Percentiles rank a stretch among this genome's conserved stretches.
Evolutionary conservation across 352 stramenopile genomes (phyloP).

Genomic region (Pythium grandisporangium): DNA sequence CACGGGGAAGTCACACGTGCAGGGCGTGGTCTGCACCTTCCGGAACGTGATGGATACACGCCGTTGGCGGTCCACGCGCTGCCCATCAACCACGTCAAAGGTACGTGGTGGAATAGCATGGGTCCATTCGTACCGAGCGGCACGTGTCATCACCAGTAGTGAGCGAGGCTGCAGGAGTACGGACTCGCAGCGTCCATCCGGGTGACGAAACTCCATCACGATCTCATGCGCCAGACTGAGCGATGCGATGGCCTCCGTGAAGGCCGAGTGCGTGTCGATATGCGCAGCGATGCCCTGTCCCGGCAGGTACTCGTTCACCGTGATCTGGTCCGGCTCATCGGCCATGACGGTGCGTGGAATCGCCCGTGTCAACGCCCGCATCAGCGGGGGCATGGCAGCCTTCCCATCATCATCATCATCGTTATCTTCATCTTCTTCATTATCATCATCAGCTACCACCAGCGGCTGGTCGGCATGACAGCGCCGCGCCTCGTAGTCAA

Average conservation of each 20-base stretch:
- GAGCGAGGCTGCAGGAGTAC: slow-evolving; percentile 64
- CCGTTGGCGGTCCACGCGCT: slow-evolving; percentile 45
- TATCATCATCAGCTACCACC: too few relatives aligned
- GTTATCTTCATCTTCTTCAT: too few relatives aligned
- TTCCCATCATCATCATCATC: too few relatives aligned
- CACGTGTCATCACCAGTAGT: slow-evolving; percentile 76
- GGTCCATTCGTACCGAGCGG: slow-evolving; percentile 82
- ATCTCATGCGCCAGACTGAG: slow-evolving; percentile 72
- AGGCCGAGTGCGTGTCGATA: slow-evolving; percentile 85
- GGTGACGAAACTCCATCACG: slow-evolving; percentile 80
- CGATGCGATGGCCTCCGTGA: slow-evolving; percentile 72
- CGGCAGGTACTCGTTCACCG: slow-evolving; percentile 85
- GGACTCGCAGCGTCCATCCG: slow-evolving; percentile 43
- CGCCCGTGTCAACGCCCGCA: slow-evolving; percentile 34
- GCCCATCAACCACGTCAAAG: slow-evolving; percentile 82
- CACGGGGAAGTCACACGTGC: slow-evolving; percentile 53
- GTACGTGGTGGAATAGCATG: slow-evolving; percentile 76
- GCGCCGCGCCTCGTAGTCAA: slow-evolving; percentile 77
- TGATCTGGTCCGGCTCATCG: slow-evolving; percentile 71
- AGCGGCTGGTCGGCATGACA: slow-evolving; percentile 46
- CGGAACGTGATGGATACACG: slow-evolving; percentile 86
- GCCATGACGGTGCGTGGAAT: slow-evolving; percentile 53
- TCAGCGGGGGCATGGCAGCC: slow-evolving; percentile 30
- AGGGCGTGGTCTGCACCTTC: slow-evolving; percentile 62
- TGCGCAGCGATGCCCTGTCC: slow-evolving; percentile 85